Conservation (phyloP, 306 rosid species). For the Luffa aegyptiaca region DNA sequence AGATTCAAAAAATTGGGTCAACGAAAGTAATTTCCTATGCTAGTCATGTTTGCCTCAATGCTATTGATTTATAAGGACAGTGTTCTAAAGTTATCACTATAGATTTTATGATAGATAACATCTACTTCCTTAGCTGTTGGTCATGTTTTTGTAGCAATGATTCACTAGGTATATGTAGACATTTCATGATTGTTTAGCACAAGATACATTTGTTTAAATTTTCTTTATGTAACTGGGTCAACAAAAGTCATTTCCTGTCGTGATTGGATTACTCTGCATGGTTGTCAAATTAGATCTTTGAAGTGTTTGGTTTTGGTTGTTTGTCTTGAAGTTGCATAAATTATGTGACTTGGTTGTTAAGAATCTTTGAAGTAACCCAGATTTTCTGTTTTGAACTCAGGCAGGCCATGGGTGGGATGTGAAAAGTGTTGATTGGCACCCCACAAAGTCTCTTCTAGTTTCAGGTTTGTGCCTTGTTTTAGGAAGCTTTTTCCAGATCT, state of each 20-base stretch:
- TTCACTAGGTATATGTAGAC: neutral
- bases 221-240: neutral
- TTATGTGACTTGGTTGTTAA: neutral
- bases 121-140: neutral
- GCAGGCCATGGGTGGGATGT: slow-evolving; percentile 99
- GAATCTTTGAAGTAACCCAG: slow-evolving; percentile 31
- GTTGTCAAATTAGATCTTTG: neutral
- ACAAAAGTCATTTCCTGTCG: neutral
- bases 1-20: no score
- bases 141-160: neutral
- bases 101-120: neutral
- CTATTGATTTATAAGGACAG: neutral
- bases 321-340: neutral
- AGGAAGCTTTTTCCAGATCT: slow-evolving; percentile 13
- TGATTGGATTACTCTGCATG: neutral
- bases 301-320: neutral
- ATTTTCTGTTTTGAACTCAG: slow-evolving; percentile 69
- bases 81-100: neutral
- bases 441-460: slow-evolving; percentile 82
- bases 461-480: slow-evolving; percentile 51
- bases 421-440: slow-evolving; percentile 99
- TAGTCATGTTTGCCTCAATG: neutral
- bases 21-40: neutral
- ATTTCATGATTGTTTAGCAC: neutral
- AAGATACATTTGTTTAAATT: neutral